Evolutionary conservation across 1,284 basidiomycete genomes (phyloP).

Genomic region (Mycosarcoma mackinlayi): DNA sequence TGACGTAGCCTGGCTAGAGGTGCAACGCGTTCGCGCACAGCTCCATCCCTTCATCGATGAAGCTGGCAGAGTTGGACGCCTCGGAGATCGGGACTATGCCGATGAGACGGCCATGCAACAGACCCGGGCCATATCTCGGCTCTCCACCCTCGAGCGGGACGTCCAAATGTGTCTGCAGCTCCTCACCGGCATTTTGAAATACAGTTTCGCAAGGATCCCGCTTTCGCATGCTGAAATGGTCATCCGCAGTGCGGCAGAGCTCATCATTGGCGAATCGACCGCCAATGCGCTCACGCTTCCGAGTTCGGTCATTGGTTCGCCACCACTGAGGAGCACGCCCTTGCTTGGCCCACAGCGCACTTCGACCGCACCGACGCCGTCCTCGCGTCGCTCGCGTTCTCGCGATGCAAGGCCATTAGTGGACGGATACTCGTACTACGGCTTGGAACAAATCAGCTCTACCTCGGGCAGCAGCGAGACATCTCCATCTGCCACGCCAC

Average conservation of each 20-base stretch:
- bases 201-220: slow-evolving; percentile 58
- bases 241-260: slow-evolving; percentile 44
- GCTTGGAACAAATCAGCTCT: slow-evolving; percentile 55
- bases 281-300: slow-evolving; percentile 26
- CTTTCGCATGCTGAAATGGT: slow-evolving; percentile 54
- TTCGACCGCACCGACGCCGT: slow-evolving; percentile 11
- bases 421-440: slow-evolving; percentile 65
- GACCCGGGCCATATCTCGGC: slow-evolving; percentile 14
- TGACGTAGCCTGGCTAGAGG: slow-evolving; percentile 51
- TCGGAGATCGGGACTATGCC: slow-evolving; percentile 6
- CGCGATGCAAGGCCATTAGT: slow-evolving; percentile 50
- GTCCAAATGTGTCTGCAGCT: slow-evolving; percentile 55
- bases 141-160: slow-evolving; percentile 54
- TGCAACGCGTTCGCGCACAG: slow-evolving; percentile 51
- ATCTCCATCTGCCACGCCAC: slow-evolving; percentile 47
- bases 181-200: slow-evolving; percentile 62
- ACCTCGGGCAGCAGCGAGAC: slow-evolving; percentile 45
- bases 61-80: slow-evolving; percentile 10
- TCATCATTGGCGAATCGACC: slow-evolving; percentile 42
- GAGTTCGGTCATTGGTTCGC: slow-evolving; percentile 32
- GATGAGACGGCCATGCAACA: slow-evolving; percentile 21
- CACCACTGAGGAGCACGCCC: slow-evolving; percentile 24
- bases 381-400: slow-evolving; percentile 47
- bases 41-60: slow-evolving; percentile 29
- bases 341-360: slow-evolving; percentile 28